Evolutionary conservation across 2,329 filamentous ascomycete genomes (phyloP).

Genomic region (Colletotrichum higginsianum): DNA sequence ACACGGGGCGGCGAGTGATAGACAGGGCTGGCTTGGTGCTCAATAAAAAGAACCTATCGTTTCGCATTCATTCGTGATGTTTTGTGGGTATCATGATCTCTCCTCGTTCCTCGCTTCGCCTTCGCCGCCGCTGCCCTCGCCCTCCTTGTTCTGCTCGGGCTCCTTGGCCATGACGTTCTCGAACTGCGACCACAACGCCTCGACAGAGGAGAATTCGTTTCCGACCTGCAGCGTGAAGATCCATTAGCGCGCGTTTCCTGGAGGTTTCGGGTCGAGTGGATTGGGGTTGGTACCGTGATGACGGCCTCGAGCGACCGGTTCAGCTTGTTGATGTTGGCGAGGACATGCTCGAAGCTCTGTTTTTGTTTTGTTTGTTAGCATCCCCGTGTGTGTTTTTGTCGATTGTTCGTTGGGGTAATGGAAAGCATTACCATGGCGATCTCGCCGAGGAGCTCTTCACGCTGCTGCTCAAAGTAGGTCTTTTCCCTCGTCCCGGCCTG

Average conservation of each 20-base stretch:
- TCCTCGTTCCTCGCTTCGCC: slow-evolving; percentile 49
- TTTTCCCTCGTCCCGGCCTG: slow-evolving; percentile 56
- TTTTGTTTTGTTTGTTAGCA: slow-evolving; percentile 15
- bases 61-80: not conserved
- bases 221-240: slow-evolving; percentile 73
- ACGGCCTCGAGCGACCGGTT: slow-evolving; percentile 94
- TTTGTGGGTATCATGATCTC: slow-evolving; percentile 42
- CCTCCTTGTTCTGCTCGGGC: slow-evolving; percentile 52
- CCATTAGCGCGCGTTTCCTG: not conserved
- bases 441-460: slow-evolving; percentile 78
- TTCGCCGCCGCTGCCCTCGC: slow-evolving; percentile 44
- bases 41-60: not conserved
- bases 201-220: slow-evolving; percentile 97
- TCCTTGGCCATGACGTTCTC: slow-evolving; percentile 94
- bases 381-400: slow-evolving; percentile 55
- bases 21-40: too few species aligned
- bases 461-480: slow-evolving; percentile 83
- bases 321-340: slow-evolving; percentile 95
- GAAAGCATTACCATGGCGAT: slow-evolving; percentile 74
- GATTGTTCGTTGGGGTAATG: not conserved
- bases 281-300: slow-evolving; percentile 74
- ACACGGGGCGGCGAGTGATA: not conserved
- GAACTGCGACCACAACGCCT: slow-evolving; percentile 97
- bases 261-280: too few species aligned
- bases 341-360: slow-evolving; percentile 86